Conservation (phyloP, 2,329 filamentous ascomycete species). For the Chrysoporthe cubensis region DNA sequence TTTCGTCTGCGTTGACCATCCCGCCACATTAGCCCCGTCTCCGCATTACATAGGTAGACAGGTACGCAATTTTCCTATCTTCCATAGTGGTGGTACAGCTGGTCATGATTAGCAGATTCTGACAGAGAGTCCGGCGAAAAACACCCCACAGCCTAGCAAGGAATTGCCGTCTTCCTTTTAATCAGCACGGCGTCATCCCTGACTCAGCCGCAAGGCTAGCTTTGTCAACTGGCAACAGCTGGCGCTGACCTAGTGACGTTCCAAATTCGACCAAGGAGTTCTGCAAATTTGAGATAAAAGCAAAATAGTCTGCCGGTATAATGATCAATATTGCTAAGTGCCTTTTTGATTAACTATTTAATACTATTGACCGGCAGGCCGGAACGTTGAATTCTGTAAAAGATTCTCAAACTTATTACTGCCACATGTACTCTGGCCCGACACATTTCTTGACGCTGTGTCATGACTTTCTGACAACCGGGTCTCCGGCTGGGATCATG, state of each 20-base stretch:
- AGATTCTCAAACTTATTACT: too few relatives aligned
- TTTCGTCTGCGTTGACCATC: background rate
- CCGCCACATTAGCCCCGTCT: background rate
- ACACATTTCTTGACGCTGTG: too few relatives aligned
- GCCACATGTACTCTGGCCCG: too few relatives aligned
- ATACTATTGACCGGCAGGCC: too few relatives aligned
- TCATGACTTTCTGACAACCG: too few relatives aligned
- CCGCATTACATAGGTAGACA: background rate
- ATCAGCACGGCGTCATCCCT: background rate
- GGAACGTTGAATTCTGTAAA: too few relatives aligned
- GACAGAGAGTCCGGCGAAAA: constrained; percentile 12
- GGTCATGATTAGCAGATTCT: constrained; percentile 30
- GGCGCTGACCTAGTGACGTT: background rate
- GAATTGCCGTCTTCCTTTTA: background rate
- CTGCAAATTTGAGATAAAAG: too few relatives aligned
- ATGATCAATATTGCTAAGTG: too few relatives aligned
- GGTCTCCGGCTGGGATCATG: too few relatives aligned
- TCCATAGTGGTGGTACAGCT: background rate
- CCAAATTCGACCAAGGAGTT: too few relatives aligned
- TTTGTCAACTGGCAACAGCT: background rate
- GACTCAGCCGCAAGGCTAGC: background rate
- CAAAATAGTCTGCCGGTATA: too few relatives aligned
- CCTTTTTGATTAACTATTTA: too few relatives aligned
- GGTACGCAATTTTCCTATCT: background rate
- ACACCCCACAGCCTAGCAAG: background rate